Evolutionary conservation across 805 yeast genomes (phyloP).

Genomic region (Yarrowia divulgata): DNA sequence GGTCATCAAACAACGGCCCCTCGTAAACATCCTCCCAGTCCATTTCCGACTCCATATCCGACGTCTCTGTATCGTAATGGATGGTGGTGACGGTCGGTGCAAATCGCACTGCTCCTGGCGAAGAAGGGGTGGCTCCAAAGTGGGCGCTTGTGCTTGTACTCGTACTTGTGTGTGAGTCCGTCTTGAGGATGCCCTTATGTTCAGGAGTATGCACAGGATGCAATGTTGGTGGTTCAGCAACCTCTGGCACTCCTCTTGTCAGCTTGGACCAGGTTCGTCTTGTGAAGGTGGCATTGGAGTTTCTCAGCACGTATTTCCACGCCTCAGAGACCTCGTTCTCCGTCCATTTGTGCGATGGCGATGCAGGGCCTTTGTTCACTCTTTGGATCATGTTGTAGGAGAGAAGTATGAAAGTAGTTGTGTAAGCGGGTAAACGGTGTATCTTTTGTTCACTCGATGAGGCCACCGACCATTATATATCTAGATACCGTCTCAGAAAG

Average conservation of each 20-base stretch:
- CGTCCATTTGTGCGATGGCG: conserved; percentile 5
- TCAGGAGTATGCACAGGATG: conserved; percentile 7
- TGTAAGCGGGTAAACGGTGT: too few relatives aligned
- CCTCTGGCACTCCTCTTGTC: background rate
- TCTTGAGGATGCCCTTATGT: conserved; percentile 18
- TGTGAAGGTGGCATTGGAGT: conserved; percentile 20
- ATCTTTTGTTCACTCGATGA: too few relatives aligned
- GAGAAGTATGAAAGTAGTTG: too few relatives aligned
- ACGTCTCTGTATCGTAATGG: conserved; percentile 16
- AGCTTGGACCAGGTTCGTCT: conserved; percentile 18
- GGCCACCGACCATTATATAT: background rate
- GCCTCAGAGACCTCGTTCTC: conserved; percentile 14
- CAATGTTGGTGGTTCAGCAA: background rate
- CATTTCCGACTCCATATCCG: conserved; percentile 21
- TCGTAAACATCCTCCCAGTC: conserved; percentile 24
- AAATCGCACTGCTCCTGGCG: conserved; percentile 18
- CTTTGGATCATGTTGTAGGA: background rate
- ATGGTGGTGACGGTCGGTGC: conserved; percentile 3
- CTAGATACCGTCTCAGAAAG: background rate
- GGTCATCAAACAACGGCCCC: conserved; percentile 15
- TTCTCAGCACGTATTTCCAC: conserved; percentile 23
- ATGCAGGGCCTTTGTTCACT: conserved; percentile 3
- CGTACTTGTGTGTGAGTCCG: too few relatives aligned
- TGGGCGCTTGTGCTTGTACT: too few relatives aligned
- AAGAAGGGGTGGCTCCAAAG: background rate